Percentiles rank a stretch among this genome's conserved stretches.
These are phyloP conservation scores for Aristolochia californica DNA, from an alignment of 164 flowering plant species.

Conservation along the genomic window DNA sequence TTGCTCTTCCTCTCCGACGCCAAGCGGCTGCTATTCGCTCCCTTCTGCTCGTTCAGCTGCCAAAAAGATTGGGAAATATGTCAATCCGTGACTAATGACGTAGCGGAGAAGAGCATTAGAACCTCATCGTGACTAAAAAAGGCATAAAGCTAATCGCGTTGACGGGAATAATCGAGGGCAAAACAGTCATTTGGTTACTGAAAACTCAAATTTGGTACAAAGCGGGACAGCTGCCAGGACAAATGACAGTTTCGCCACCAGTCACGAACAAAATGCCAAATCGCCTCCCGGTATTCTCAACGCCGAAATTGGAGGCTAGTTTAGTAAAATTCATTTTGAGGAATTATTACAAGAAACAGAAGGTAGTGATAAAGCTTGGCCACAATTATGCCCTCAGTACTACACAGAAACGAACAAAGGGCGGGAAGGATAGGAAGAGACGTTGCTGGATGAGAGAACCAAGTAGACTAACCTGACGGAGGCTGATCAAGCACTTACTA, in stretches of 20 bases:
- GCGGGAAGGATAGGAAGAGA: too few species aligned
- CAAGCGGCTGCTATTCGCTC: slow-evolving; percentile 7
- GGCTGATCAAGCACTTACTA: slow-evolving; percentile 57
- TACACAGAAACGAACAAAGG: too few species aligned
- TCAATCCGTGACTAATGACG: too few species aligned
- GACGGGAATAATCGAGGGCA: not conserved
- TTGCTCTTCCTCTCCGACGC: slow-evolving; percentile 38
- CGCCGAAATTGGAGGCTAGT: too few species aligned
- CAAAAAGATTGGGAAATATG: not conserved
- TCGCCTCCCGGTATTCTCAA: not conserved
- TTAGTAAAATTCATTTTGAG: too few species aligned
- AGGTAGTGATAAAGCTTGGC: not conserved
- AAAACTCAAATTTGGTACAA: not conserved
- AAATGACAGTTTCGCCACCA: not conserved
- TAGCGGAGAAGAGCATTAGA: too few species aligned
- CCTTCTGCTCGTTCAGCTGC: slow-evolving; percentile 48
- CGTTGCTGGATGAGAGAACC: not conserved
- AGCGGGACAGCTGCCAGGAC: not conserved
- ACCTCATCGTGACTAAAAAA: not conserved
- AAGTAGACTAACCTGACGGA: slow-evolving; percentile 30
- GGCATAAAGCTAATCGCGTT: not conserved
- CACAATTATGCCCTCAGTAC: not conserved
- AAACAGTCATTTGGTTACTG: not conserved
- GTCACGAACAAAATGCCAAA: not conserved
- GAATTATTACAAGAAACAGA: too few species aligned